These are phyloP conservation scores for Fusarium sp. DNA, from an alignment of 2,329 filamentous ascomycete species.

Conservation along the genomic window DNA sequence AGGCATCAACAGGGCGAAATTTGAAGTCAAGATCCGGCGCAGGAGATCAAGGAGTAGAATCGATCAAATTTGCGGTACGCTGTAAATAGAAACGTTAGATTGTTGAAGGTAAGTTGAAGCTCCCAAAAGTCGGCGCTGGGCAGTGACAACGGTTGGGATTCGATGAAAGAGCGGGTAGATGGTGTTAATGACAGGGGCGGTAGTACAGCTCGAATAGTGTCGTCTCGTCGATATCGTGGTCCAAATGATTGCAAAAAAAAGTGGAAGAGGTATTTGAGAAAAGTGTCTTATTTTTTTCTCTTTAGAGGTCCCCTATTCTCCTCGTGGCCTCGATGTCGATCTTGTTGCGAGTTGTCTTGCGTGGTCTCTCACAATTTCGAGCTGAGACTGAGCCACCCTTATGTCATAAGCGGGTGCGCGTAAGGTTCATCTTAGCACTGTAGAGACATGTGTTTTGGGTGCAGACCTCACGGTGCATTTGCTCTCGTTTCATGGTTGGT, in stretches of 20 bases:
- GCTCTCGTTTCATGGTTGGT: neutral
- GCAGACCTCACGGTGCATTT: slow-evolving; percentile 17
- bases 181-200: slow-evolving; percentile 37
- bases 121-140: slow-evolving; percentile 41
- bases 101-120: slow-evolving; percentile 18
- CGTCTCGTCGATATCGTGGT: slow-evolving; percentile 12
- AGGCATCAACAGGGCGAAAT: slow-evolving; percentile 46
- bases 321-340: slow-evolving; percentile 49
- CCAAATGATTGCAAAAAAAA: slow-evolving; percentile 18
- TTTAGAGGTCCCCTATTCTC: slow-evolving; percentile 46
- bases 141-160: slow-evolving; percentile 46
- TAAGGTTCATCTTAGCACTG: slow-evolving; percentile 28
- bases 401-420: slow-evolving; percentile 48
- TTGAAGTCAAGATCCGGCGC: slow-evolving; percentile 22
- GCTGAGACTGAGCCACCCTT: slow-evolving; percentile 49
- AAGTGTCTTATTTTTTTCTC: slow-evolving; percentile 42
- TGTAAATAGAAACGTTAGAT: slow-evolving; percentile 5
- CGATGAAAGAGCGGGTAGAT: slow-evolving; percentile 37
- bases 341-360: slow-evolving; percentile 47
- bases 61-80: slow-evolving; percentile 10
- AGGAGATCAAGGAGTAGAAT: neutral
- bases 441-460: slow-evolving; percentile 17
- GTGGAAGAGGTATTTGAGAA: slow-evolving; percentile 24
- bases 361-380: slow-evolving; percentile 52
- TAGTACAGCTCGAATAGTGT: slow-evolving; percentile 35